phyloP scores from a whole-genome alignment of 2,329 filamentous ascomycete species.

The Stagonosporopsis rhizophila region DNA sequence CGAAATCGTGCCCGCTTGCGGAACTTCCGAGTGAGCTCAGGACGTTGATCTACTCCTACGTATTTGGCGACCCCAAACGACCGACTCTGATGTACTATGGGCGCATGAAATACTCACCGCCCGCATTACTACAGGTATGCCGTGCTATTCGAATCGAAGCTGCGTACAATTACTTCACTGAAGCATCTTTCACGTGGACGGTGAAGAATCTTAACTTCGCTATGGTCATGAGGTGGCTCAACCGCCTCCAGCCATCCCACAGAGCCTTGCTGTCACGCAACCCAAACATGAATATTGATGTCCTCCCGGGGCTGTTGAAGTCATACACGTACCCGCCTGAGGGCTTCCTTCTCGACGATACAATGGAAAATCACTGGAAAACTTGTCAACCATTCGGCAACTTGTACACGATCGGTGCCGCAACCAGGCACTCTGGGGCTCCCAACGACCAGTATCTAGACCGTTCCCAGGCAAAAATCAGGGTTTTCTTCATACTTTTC shows the following conservation, averaged over 20 bases:
- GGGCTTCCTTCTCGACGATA: conserved; percentile 25
- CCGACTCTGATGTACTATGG: conserved; percentile 8
- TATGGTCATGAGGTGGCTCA: conserved; percentile 23
- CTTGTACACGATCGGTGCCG: conserved; percentile 21
- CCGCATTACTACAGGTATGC: conserved; percentile 25
- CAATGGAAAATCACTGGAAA: conserved; percentile 28
- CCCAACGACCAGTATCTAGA: background rate
- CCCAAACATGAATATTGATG: conserved; percentile 18
- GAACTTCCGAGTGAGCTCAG: conserved; percentile 34
- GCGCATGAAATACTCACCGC: conserved; percentile 4
- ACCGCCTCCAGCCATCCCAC: conserved; percentile 23
- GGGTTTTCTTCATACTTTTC: conserved; percentile 9
- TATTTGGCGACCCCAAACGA: conserved; percentile 9
- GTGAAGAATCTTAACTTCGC: conserved; percentile 30
- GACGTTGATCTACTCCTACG: conserved; percentile 25
- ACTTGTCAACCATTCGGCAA: conserved; percentile 34
- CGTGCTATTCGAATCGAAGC: conserved; percentile 40
- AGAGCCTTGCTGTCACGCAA: conserved; percentile 28
- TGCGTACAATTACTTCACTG: conserved; percentile 36
- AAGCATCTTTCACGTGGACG: conserved; percentile 24
- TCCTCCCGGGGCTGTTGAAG: conserved; percentile 10
- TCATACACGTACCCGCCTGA: conserved; percentile 24
- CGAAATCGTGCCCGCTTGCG: conserved; percentile 25
- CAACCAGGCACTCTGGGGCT: background rate
- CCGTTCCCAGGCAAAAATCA: background rate